Evolutionary conservation across 805 yeast species (phyloP).

Genomic region (Sugiyamaella valdiviana): DNA sequence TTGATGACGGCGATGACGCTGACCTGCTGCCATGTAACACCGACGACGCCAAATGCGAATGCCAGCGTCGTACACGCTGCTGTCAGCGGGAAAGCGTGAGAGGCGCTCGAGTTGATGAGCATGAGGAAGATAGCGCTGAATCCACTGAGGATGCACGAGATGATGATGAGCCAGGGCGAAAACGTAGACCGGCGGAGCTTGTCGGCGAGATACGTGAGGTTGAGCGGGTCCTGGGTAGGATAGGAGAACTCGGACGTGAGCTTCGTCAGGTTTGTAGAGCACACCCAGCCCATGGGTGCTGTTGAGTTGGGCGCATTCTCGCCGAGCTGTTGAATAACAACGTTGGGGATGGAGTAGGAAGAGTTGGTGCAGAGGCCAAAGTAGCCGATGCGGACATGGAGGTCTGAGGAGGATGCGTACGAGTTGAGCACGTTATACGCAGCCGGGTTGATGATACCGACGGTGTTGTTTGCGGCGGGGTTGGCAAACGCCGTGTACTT

Average conservation of each 20-base stretch:
- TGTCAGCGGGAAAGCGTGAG: slow-evolving; percentile 14
- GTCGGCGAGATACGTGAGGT: slow-evolving; percentile 14
- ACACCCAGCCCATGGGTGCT: slow-evolving; percentile 14
- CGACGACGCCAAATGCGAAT: slow-evolving; percentile 14
- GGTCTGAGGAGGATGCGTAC: slow-evolving; percentile 9
- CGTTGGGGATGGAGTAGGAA: not conserved
- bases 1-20: slow-evolving; percentile 7
- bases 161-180: slow-evolving; percentile 19
- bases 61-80: slow-evolving; percentile 8
- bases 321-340: slow-evolving; percentile 4
- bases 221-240: slow-evolving; percentile 20
- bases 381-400: slow-evolving; percentile 17
- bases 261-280: slow-evolving; percentile 14
- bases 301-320: slow-evolving; percentile 4
- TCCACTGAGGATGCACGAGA: slow-evolving; percentile 13
- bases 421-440: slow-evolving; percentile 12
- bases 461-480: not conserved
- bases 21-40: slow-evolving; percentile 24
- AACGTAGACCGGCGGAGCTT: slow-evolving; percentile 9
- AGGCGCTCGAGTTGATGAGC: slow-evolving; percentile 6
- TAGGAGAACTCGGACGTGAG: slow-evolving; percentile 5
- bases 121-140: slow-evolving; percentile 12
- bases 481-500: slow-evolving; percentile 12
- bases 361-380: slow-evolving; percentile 20
- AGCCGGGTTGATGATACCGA: slow-evolving; percentile 15